These are phyloP conservation scores for Salix caprea DNA, from an alignment of 345 rosid genomes.

Conservation along the genomic window DNA sequence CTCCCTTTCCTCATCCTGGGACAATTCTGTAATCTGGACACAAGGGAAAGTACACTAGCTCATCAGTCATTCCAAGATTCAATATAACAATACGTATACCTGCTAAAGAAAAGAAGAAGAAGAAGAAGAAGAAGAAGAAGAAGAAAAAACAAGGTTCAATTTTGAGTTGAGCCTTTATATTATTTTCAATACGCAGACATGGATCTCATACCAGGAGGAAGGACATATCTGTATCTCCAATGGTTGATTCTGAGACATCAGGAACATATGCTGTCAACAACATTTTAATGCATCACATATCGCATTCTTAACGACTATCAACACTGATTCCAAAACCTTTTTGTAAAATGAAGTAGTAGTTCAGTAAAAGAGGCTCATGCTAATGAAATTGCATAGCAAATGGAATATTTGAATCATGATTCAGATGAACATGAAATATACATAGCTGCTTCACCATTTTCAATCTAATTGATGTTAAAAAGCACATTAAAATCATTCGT, in stretches of 20 bases:
- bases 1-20: slow-evolving; percentile 34
- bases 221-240: slow-evolving; percentile 50
- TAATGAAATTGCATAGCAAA: not conserved
- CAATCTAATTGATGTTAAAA: no score
- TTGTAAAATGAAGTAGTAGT: not conserved
- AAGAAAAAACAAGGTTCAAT: not conserved
- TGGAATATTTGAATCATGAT: not conserved
- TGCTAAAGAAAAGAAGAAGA: not conserved
- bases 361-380: not conserved
- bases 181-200: not conserved
- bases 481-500: not conserved
- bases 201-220: slow-evolving; percentile 43
- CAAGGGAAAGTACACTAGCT: slow-evolving; percentile 4
- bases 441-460: not conserved
- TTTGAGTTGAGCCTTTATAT: no score
- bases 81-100: not conserved
- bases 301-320: slow-evolving; percentile 1
- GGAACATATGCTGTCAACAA: slow-evolving; percentile 35
- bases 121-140: no score
- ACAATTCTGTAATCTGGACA: slow-evolving; percentile 56
- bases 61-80: slow-evolving; percentile 16
- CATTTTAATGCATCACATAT: slow-evolving; percentile 4
- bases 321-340: not conserved
- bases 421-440: not conserved
- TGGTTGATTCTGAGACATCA: slow-evolving; percentile 21